Conservation (phyloP, 345 rosid species). For the Conringia planisiliqua region DNA sequence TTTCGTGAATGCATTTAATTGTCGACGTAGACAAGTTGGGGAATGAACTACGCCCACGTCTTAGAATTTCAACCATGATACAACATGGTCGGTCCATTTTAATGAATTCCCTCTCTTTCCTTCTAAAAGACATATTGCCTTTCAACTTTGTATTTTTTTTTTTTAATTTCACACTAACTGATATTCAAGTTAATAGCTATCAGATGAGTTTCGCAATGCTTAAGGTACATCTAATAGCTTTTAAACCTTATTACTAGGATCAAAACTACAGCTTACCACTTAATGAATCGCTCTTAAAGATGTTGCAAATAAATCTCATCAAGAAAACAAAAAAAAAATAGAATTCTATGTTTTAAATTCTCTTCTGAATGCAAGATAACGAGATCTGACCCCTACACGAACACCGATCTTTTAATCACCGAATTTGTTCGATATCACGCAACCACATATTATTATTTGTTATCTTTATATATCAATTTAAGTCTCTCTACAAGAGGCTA, state of each 20-base stretch:
- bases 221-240: too few relatives aligned
- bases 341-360: not conserved
- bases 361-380: not conserved
- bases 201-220: not conserved
- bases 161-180: not conserved
- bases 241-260: not conserved
- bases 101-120: constrained; percentile 1
- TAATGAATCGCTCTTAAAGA: not conserved
- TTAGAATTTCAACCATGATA: not conserved
- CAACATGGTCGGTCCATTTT: constrained; percentile 20
- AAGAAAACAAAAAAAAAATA: not conserved
- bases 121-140: not conserved
- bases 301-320: not conserved
- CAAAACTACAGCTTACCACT: not conserved
- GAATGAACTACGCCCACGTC: constrained; percentile 22
- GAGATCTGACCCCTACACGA: not conserved
- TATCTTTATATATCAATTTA: not conserved
- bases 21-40: constrained; percentile 6
- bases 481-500: not conserved
- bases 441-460: not conserved
- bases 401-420: not conserved
- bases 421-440: not conserved
- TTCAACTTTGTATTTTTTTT: not conserved
- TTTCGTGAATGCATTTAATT: constrained; percentile 10
- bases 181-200: not conserved